Base-by-base conservation (phyloP, 1,284 basidiomycete genomes). In the Bjerkandera adusta region DNA sequence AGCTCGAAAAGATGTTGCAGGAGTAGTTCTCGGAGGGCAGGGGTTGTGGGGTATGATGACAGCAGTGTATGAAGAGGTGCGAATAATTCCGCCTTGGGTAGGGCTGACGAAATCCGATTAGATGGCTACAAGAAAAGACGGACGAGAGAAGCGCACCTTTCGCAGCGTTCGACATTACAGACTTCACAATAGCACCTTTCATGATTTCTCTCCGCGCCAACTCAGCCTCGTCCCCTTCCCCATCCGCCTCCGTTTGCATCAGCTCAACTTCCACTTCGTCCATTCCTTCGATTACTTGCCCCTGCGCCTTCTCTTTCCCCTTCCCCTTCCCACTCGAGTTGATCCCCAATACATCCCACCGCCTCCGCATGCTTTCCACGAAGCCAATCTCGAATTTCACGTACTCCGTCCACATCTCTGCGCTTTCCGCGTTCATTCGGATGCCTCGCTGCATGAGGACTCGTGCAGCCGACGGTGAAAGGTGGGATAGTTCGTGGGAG, bases 351-450 rank as follows among this genome's bases (percentile, higher is more conserved):
- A 90, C 74, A 37, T 77, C 79, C 92, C 92, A 95, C 34, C 93
- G 74, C 50, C 91, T 71, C 33, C 92, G 71, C 43, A 97, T 69
- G 8, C 82, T 82, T 69, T 97, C 93, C 13, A 93, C 76, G 66
- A 93, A 97, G 3, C 87, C 85, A 6, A 96, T 69, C 65, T 97
- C 94, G 81, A 97, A 92, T 59, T 86, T 85, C 53, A 93, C 82
- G 64, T 95, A 94, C 64, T 93, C 92, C 26, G 74, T 73, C 92
- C 92, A 96, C 63, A 96, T 73, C 50, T 83, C 79, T 16, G 79
- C 66, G 52, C 79, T 87, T 35, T 84, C 77, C 5, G 75, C 69
- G 52, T 92, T 83, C 44, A 94, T 64, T 24, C 94, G 79, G 38
- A 97, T 75, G 2, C 92, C 94, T 3, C 94, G 83, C 54, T 96